A percentile compares a stretch with the other conserved stretches of the same genome.
Evolutionary conservation across 352 stramenopile genomes (phyloP).

Genomic region (Peronospora belbahrii): DNA sequence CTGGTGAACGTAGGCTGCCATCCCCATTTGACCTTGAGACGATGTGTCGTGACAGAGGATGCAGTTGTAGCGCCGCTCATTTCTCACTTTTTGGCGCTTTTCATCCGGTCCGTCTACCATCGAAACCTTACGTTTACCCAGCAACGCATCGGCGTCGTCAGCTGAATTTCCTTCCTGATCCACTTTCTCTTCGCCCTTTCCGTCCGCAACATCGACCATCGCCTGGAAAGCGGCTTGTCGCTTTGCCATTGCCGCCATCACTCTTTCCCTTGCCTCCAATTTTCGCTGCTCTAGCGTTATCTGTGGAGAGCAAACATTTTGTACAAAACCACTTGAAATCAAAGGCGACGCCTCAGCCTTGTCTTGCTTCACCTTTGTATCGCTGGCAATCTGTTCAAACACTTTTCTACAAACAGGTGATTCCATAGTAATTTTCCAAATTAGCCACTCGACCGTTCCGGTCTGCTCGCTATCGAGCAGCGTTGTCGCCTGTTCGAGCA

Average conservation of each 20-base stretch:
- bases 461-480: slow-evolving; percentile 70
- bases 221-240: slow-evolving; percentile 79
- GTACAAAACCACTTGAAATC: neutral
- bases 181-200: slow-evolving; percentile 32
- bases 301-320: slow-evolving; percentile 9
- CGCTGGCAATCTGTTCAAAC: slow-evolving; percentile 28
- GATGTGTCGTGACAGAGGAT: slow-evolving; percentile 82
- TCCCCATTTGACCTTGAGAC: slow-evolving; percentile 76
- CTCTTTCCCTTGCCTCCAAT: slow-evolving; percentile 65
- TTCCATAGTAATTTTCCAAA: slow-evolving; percentile 46
- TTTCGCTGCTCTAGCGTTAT: slow-evolving; percentile 72
- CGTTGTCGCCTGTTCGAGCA: slow-evolving; percentile 36
- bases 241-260: slow-evolving; percentile 71
- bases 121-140: slow-evolving; percentile 45
- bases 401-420: slow-evolving; percentile 36
- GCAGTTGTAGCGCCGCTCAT: slow-evolving; percentile 52
- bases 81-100: slow-evolving; percentile 45
- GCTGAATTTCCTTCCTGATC: slow-evolving; percentile 21
- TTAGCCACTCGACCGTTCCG: slow-evolving; percentile 66
- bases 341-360: slow-evolving; percentile 11
- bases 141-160: slow-evolving; percentile 13
- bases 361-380: slow-evolving; percentile 23
- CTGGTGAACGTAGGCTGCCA: slow-evolving; percentile 80
- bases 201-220: slow-evolving; percentile 61
- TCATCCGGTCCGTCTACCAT: slow-evolving; percentile 22